Evolutionary conservation across 1,139 yeast species (phyloP), one percentile per base, ranked within the genome.

Genomic region (Pichia sp.): DNA sequence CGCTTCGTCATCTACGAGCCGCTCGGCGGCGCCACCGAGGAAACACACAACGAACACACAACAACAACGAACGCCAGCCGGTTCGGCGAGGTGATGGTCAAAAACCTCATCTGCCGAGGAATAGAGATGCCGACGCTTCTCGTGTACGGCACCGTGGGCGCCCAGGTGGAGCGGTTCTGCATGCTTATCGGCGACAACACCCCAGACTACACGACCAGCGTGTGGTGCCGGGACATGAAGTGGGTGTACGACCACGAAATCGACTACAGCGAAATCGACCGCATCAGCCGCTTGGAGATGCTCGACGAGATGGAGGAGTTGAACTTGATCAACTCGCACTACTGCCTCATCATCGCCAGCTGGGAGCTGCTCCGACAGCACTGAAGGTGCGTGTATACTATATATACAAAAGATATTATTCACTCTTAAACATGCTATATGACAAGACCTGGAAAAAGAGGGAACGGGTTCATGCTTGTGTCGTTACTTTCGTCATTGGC

Each of bases 231-330:
- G 2, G 82, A 84, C 61, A 75, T 90, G 72, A 78, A 83, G 64
- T 76, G 69, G 53, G 72, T 87, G 10, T 81, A 82, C 36, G 79
- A 82, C 18, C 71, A 75, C 47, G 83, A 91, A 85, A 67, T 85
- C 0, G 58, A 67, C 4, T 57, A 52, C 0, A 65, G 63, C 0
- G 95, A 87, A 47, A 66, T 72, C 47, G 61, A 61, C 18, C 69
- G 95, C 36, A 74, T 90, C 1, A 76, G 80, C 51, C 65, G 70
- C 30, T 72, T 91, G 47, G 98, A 93, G 65, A 74, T 90, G 60
- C 72, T 93, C 40, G 99, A 93, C 68, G 99, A 93, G 66, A 70
- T 89, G 13, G 99, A 93, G 69, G 99, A 93, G 64, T 74, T 93
- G 62, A 73, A 74, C 58, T 70, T 93, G 42, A 73, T 93, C 53